Conservation (phyloP, 768 basidiomycete species). For the Mycena haematopus region DNA sequence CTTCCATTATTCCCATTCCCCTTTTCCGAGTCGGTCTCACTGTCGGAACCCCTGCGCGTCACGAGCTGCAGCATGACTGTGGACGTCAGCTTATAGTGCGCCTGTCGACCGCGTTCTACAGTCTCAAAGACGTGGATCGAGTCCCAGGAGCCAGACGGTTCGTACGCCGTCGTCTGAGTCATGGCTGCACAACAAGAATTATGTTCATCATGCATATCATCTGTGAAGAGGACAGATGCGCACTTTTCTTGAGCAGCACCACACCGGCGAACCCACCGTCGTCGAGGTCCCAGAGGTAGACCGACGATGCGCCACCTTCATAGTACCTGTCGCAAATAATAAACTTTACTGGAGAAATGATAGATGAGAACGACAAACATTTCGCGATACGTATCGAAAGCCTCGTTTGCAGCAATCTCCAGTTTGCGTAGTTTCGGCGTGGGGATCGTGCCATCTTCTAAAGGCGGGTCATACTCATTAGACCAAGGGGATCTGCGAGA, state of each 20-base stretch:
- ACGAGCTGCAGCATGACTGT: conserved; percentile 95
- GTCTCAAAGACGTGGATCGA: conserved; percentile 98
- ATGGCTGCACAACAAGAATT: conserved; percentile 56
- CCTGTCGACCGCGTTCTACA: conserved; percentile 87
- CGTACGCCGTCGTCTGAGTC: conserved; percentile 57
- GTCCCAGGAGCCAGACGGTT: conserved; percentile 92
- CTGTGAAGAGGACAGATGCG: conserved; percentile 28
- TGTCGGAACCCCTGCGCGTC: conserved; percentile 51
- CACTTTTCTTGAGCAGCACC: conserved; percentile 94
- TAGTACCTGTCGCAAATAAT: conserved; percentile 72
- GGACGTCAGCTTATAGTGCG: conserved; percentile 96
- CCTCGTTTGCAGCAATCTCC: conserved; percentile 93
- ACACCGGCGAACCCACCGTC: conserved; percentile 97
- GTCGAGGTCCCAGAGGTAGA: conserved; percentile 98
- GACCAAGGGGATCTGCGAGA: conserved; percentile 94
- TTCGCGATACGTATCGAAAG: conserved; percentile 97
- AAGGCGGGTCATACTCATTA: conserved; percentile 91
- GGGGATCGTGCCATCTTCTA: conserved; percentile 90
- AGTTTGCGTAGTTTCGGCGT: conserved; percentile 85
- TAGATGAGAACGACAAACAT: conserved; percentile 57
- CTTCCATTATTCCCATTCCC: conserved; percentile 47
- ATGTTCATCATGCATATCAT: neutral
- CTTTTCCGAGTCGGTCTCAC: conserved; percentile 40
- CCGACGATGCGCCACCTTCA: conserved; percentile 96
- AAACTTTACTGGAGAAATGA: neutral